A percentile compares a stretch with the other conserved stretches of the same genome.
These are phyloP conservation scores for Nitzschia putrida DNA, from an alignment of 108 stramenopile genomes.

Conservation along the genomic window DNA sequence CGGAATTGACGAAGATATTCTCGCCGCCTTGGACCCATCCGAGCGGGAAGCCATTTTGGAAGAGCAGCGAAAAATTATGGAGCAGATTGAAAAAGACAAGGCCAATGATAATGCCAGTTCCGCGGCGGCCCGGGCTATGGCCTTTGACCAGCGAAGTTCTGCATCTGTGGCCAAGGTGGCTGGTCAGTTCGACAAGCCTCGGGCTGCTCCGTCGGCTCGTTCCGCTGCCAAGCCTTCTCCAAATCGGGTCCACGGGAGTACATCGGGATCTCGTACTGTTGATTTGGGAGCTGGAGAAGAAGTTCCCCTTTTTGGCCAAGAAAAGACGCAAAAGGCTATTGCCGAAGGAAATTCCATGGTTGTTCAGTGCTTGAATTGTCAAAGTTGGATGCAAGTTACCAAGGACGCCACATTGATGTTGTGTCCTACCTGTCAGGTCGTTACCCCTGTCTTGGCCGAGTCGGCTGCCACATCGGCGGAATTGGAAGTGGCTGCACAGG, in stretches of 20 bases:
- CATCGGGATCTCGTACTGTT: slow-evolving; percentile 15
- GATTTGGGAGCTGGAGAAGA: slow-evolving; percentile 56
- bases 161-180: slow-evolving; percentile 39
- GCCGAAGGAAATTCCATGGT: slow-evolving; percentile 68
- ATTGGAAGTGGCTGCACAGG: slow-evolving; percentile 66
- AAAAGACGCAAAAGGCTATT: slow-evolving; percentile 68
- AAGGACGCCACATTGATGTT: slow-evolving; percentile 74
- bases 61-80: slow-evolving; percentile 76
- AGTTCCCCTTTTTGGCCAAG: slow-evolving; percentile 68
- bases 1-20: slow-evolving; percentile 38
- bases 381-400: slow-evolving; percentile 86
- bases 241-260: not conserved
- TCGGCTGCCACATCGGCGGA: slow-evolving; percentile 45
- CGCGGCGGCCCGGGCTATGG: slow-evolving; percentile 46
- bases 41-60: slow-evolving; percentile 69
- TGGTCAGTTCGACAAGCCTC: slow-evolving; percentile 19
- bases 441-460: slow-evolving; percentile 59
- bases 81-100: slow-evolving; percentile 64
- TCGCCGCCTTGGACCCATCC: slow-evolving; percentile 54
- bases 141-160: slow-evolving; percentile 53
- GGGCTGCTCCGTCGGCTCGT: slow-evolving; percentile 8
- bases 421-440: slow-evolving; percentile 75
- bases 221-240: not conserved
- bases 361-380: slow-evolving; percentile 72
- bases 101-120: slow-evolving; percentile 49